A percentile compares a stretch with the other conserved stretches of the same genome.
These are phyloP conservation scores for Aplosporella prunicola DNA, from an alignment of 2,329 filamentous ascomycete genomes.

Conservation along the genomic window DNA sequence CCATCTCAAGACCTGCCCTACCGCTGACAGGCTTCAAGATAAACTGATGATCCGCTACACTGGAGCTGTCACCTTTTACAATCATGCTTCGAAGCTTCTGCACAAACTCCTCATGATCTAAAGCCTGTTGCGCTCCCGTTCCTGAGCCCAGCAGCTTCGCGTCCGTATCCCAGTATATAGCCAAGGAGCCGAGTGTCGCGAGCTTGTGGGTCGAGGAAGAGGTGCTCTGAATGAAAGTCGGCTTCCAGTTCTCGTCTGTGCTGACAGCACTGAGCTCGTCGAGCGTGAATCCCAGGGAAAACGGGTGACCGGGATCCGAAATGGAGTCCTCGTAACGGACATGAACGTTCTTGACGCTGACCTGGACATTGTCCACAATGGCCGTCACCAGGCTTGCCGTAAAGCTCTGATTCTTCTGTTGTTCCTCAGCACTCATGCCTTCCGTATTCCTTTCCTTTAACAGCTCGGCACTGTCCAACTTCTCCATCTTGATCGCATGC, in stretches of 20 bases:
- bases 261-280: slow-evolving; percentile 96
- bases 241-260: slow-evolving; percentile 89
- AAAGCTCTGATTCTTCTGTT: slow-evolving; percentile 96
- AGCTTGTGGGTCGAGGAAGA: slow-evolving; percentile 82
- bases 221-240: slow-evolving; percentile 88
- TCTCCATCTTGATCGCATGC: slow-evolving; percentile 96
- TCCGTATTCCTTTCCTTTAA: slow-evolving; percentile 88
- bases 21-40: slow-evolving; percentile 94
- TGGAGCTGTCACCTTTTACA: slow-evolving; percentile 54
- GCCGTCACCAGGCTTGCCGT: slow-evolving; percentile 90
- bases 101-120: slow-evolving; percentile 68
- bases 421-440: slow-evolving; percentile 87
- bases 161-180: slow-evolving; percentile 98
- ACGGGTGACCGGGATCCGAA: slow-evolving; percentile 88
- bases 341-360: slow-evolving; percentile 97
- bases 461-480: slow-evolving; percentile 90
- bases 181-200: slow-evolving; percentile 77
- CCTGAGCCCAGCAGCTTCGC: slow-evolving; percentile 73
- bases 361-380: slow-evolving; percentile 96
- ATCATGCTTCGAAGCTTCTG: slow-evolving; percentile 71
- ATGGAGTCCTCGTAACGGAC: slow-evolving; percentile 97
- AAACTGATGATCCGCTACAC: slow-evolving; percentile 64
- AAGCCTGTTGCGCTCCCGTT: slow-evolving; percentile 55
- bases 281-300: slow-evolving; percentile 82
- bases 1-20: slow-evolving; percentile 85